Base-by-base conservation (phyloP, 768 basidiomycete species). In the Rhodotorula sphaerocarpa region DNA sequence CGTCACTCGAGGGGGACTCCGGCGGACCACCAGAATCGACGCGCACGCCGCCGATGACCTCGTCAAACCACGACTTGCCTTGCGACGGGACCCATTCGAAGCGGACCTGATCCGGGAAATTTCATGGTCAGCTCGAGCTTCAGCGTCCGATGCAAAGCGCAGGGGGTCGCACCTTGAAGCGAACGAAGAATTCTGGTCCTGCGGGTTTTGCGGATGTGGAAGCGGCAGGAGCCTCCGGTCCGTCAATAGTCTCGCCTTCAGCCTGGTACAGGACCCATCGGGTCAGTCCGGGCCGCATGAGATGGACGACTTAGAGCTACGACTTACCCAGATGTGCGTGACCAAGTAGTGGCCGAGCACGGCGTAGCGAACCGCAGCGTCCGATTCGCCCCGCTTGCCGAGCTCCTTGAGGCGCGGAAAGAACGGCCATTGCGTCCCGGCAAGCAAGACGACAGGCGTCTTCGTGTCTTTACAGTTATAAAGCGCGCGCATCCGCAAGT, bases 61-160 rank as follows among this genome's bases (percentile, higher is more conserved):
- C 21, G 2, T 4, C 42, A 39, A 68, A 68, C 67, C 67, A 68
- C 2, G 62, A 59, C 34, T 39, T 51, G 20, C 67, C 67, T 31
- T 68, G 67, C 34, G 52, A 44, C 9, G 47, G 36, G 14, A 61
- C 59, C 67, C 67, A 68, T 31, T 64, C 62, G 41, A 68, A 68
- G 11, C 62, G 59, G 20, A 67, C 61, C 65, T 67, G 63, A 2
- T 1, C 1, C 25, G 11, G 16, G 7, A 21, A 18, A 34, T 3
- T 7, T 12, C 5, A 11, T 23, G n/a, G 14, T 9, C 42, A 9
- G 25, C 3, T 2, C 3, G 18, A 0, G 21, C n/a, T 11, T 18
- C 18, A 21, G n/a, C 15, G 36, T 3, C 3, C 20, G n/a, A 3
- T 7, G 30, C 3, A 18, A 28, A 45, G 30, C 3, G 27, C 23